These are phyloP conservation scores for Plasmodium gonderi DNA, from an alignment of 169 alveolate species.

Conservation along the genomic window DNA sequence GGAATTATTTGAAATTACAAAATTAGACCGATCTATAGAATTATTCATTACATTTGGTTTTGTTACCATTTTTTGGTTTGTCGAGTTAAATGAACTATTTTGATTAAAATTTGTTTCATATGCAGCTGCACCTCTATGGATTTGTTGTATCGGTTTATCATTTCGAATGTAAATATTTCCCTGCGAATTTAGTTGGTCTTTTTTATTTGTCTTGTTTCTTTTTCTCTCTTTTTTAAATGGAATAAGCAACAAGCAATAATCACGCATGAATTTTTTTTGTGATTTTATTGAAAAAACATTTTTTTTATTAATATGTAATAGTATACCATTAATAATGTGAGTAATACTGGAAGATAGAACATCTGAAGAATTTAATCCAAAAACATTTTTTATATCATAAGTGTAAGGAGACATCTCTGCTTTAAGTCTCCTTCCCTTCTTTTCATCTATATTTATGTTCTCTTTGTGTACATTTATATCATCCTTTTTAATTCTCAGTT, in stretches of 20 bases:
- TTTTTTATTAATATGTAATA: not conserved
- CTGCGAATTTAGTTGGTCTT: not conserved
- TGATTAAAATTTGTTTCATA: not conserved
- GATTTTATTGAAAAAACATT: not conserved
- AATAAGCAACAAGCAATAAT: slow-evolving; percentile 7
- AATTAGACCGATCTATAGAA: not conserved
- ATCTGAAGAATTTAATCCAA: not conserved
- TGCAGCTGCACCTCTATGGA: not conserved
- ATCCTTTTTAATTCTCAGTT: not conserved
- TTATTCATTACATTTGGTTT: not conserved
- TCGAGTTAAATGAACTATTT: not conserved
- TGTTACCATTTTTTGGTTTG: not conserved
- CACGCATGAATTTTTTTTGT: not conserved
- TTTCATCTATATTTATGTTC: not conserved
- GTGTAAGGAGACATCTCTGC: no score
- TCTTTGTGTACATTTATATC: not conserved
- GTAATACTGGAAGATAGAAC: not conserved
- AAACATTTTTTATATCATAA: not conserved
- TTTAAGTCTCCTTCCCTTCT: not conserved
- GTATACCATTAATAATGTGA: not conserved
- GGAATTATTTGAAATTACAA: not conserved
- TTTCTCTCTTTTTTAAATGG: not conserved
- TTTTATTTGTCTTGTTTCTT: not conserved
- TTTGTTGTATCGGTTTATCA: not conserved
- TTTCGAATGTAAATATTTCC: not conserved